A percentile compares a stretch with the other conserved stretches of the same genome.
These are phyloP conservation scores for Dissophora ornata DNA, from an alignment of 192 early-diverging fungal species.

Conservation along the genomic window DNA sequence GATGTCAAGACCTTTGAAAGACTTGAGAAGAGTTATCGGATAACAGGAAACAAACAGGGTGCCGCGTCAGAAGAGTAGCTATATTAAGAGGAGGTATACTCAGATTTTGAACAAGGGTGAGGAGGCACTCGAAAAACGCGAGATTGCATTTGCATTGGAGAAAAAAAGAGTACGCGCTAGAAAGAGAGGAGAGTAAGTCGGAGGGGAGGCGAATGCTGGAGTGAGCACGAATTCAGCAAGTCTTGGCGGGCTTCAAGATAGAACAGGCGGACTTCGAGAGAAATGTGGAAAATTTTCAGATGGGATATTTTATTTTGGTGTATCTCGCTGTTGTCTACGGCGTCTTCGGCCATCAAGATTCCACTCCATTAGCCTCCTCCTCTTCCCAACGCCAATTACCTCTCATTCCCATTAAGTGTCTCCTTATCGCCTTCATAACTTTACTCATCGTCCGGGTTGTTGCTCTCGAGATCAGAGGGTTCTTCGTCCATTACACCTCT, in stretches of 20 bases:
- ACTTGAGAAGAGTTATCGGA: neutral
- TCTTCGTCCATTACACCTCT: neutral
- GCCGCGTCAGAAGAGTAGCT: neutral
- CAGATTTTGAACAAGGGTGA: neutral
- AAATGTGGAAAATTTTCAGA: neutral
- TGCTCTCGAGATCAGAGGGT: too few relatives aligned
- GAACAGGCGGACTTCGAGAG: neutral
- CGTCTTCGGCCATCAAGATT: neutral
- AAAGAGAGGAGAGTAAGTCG: neutral
- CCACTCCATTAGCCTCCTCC: too few relatives aligned
- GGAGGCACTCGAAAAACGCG: neutral
- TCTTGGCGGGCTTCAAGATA: neutral
- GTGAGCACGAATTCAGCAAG: slow-evolving; percentile 4
- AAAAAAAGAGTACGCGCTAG: too few relatives aligned
- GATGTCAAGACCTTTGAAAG: neutral
- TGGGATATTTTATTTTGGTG: neutral
- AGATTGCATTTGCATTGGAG: neutral
- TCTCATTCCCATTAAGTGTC: too few relatives aligned
- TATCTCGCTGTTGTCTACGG: neutral
- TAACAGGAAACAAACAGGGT: neutral
- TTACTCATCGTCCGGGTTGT: too few relatives aligned
- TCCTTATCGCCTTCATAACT: too few relatives aligned
- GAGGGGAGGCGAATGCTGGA: neutral
- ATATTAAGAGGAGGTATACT: neutral
- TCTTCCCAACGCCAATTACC: too few relatives aligned